Percentiles rank a stretch among this genome's conserved stretches.
phyloP scores from a whole-genome alignment of 768 basidiomycete species.

The Lactifluus hygrophoroides region DNA sequence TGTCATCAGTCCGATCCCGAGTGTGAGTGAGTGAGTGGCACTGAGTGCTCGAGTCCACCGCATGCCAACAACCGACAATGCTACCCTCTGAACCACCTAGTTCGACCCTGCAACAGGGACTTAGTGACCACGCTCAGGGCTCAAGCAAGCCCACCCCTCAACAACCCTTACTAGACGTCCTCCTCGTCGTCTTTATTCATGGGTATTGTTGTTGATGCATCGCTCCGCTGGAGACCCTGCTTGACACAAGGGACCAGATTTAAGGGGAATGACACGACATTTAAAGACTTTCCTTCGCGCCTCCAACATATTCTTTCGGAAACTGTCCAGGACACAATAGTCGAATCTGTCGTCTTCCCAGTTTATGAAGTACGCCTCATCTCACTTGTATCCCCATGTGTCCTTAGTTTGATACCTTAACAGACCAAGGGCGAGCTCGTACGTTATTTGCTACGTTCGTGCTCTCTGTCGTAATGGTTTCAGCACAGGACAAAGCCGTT shows the following conservation, averaged over 20 bases:
- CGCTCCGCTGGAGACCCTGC: slow-evolving; percentile 17
- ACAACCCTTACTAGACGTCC: slow-evolving; percentile 31
- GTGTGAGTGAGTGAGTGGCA: no score
- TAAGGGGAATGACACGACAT: slow-evolving; percentile 61
- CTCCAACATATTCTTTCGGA: slow-evolving; percentile 69
- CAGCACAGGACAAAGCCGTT: slow-evolving; percentile 40
- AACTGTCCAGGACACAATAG: slow-evolving; percentile 43
- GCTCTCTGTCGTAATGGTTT: background rate
- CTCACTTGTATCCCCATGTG: background rate
- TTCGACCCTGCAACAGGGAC: background rate
- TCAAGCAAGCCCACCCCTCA: background rate
- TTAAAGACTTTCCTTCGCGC: slow-evolving; percentile 68
- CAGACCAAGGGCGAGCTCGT: slow-evolving; percentile 90
- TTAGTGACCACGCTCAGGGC: background rate
- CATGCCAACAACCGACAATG: background rate
- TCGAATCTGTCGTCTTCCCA: slow-evolving; percentile 80
- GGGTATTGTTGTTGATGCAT: slow-evolving; percentile 41
- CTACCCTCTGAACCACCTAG: background rate
- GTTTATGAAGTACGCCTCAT: slow-evolving; percentile 63
- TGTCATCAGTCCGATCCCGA: background rate
- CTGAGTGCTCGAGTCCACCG: no score
- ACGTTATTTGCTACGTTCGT: slow-evolving; percentile 24
- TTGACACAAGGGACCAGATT: slow-evolving; percentile 30
- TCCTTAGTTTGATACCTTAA: background rate
- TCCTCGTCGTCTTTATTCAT: slow-evolving; percentile 73